Evolutionary conservation across 192 early-diverging fungal species (phyloP), one percentile per base, ranked within the genome.

Genomic region (Backusella macrospora): DNA sequence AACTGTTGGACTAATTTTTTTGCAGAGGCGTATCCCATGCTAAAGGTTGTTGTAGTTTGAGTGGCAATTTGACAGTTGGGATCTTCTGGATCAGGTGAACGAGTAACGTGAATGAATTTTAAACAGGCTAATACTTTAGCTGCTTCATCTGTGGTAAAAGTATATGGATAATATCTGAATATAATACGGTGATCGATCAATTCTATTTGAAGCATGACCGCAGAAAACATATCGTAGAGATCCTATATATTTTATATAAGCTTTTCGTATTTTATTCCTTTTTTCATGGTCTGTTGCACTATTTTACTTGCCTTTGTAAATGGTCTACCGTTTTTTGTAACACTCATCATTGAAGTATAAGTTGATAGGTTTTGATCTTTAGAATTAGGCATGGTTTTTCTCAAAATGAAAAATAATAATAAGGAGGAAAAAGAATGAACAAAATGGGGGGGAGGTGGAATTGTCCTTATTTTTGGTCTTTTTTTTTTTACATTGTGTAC

Each of bases 61-160:
- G 83, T 85, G 7, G 84, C 81, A 62, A 85, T 76, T 47, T 82
- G 86, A 5, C 79, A 44, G 5, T 77, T 77, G 0, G 80, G 80
- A 44, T 85, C 83, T 29, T 75, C 76, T 6, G 85, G 85, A 72
- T 88, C 85, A 0, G 83, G 80, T 7, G 70, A 80, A 1, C 82
- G 81, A 52, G 79, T 69, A n/a, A 85, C 70, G 70, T 86, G 84
- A 8, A 82, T 81, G 38, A 85, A 85, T 70, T 82, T 84, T 10
- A 89, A 77, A 7, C 71, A 71, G 15, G 78, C 70, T 2, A 89
- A 72, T 66, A 81, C 81, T 12, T 75, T 45, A 15, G 85, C 77
- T 37, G 84, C 86, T 49, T 86, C 85, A 38, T 89, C 87, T 6
- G 87, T 84, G 1, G 81, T 84, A 49, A 89, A 89, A 15, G 80